phyloP scores from a whole-genome alignment of 768 basidiomycete species.

The Calocybe cyanea region DNA sequence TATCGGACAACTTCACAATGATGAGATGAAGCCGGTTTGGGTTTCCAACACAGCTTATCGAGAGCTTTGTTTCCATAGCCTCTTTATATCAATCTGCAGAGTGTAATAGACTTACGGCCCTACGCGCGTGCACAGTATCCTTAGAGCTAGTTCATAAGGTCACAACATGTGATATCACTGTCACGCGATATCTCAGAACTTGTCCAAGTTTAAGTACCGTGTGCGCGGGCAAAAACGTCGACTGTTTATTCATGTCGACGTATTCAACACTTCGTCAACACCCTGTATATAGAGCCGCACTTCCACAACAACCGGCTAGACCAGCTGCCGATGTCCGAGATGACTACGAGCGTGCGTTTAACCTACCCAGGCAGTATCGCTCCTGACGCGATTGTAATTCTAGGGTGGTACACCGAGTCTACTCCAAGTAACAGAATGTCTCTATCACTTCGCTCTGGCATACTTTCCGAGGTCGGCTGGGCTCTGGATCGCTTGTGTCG shows the following conservation, averaged over 20 bases:
- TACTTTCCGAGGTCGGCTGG: conserved; percentile 82
- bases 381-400: conserved; percentile 10
- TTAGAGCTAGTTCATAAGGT: too few relatives aligned
- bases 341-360: conserved; percentile 68
- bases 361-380: conserved; percentile 1
- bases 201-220: conserved; percentile 3
- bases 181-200: conserved; percentile 12
- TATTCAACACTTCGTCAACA: too few relatives aligned
- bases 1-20: conserved; percentile 83
- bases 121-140: conserved; percentile 17
- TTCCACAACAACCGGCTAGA: conserved; percentile 19
- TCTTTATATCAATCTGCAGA: too few relatives aligned
- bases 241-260: too few relatives aligned
- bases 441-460: conserved; percentile 82
- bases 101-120: too few relatives aligned
- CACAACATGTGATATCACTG: too few relatives aligned
- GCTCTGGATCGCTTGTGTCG: conserved; percentile 84
- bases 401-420: conserved; percentile 86
- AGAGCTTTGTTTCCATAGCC: too few relatives aligned
- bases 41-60: too few relatives aligned
- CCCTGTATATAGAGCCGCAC: too few relatives aligned
- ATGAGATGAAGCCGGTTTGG: too few relatives aligned
- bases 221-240: conserved; percentile 12
- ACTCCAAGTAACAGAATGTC: conserved; percentile 82
- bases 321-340: conserved; percentile 52